Conservation (phyloP, 495 filamentous ascomycete species). For the Aspergillus biplanus region DNA sequence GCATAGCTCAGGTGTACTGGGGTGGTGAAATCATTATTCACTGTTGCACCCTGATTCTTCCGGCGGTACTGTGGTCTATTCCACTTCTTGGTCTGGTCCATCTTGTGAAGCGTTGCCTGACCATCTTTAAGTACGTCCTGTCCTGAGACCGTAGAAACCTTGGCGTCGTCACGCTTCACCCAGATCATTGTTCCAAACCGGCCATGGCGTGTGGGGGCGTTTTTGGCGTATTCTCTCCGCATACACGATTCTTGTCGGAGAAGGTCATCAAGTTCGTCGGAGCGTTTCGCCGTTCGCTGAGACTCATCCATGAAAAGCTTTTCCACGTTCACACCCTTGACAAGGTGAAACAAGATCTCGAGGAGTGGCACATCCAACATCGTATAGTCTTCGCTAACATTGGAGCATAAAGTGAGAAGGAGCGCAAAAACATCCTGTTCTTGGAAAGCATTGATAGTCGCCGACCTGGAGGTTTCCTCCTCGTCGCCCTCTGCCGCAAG, state of each 20-base stretch:
- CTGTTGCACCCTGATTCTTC: slow-evolving; percentile 64
- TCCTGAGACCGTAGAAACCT: slow-evolving; percentile 82
- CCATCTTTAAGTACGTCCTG: slow-evolving; percentile 78
- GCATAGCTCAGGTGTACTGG: slow-evolving; percentile 65
- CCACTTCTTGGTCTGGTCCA: slow-evolving; percentile 91
- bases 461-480: slow-evolving; percentile 84
- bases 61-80: slow-evolving; percentile 71
- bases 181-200: slow-evolving; percentile 97
- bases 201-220: slow-evolving; percentile 86
- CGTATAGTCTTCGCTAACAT: slow-evolving; percentile 90
- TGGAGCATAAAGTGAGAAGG: slow-evolving; percentile 82
- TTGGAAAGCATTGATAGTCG: slow-evolving; percentile 84
- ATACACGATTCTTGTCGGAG: slow-evolving; percentile 80
- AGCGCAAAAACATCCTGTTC: slow-evolving; percentile 88
- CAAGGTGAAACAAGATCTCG: slow-evolving; percentile 87
- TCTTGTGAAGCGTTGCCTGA: slow-evolving; percentile 75
- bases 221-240: slow-evolving; percentile 74
- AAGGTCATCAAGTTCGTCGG: slow-evolving; percentile 72
- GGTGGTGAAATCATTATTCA: slow-evolving; percentile 74
- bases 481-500: slow-evolving; percentile 73
- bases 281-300: slow-evolving; percentile 64
- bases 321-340: slow-evolving; percentile 86
- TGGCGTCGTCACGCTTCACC: slow-evolving; percentile 84
- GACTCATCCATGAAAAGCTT: slow-evolving; percentile 85
- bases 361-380: slow-evolving; percentile 83